A percentile compares a stretch with the other conserved stretches of the same genome.
Conservation (phyloP, 2,329 filamentous ascomycete species). For the Fusarium tanahbumbuense region DNA sequence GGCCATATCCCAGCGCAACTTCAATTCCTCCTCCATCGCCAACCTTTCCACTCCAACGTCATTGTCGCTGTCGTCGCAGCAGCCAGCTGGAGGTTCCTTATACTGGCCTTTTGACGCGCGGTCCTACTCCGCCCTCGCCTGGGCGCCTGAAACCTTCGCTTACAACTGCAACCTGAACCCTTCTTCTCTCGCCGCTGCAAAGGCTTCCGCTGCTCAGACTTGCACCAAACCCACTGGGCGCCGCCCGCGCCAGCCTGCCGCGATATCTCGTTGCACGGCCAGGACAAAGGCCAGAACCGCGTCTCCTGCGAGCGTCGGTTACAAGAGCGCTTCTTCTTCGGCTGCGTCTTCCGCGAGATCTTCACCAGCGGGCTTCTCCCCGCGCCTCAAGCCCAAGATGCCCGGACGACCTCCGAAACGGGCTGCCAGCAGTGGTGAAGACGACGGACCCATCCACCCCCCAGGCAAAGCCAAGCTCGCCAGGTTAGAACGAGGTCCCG, state of each 20-base stretch:
- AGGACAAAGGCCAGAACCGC: slow-evolving; percentile 32
- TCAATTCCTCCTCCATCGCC: slow-evolving; percentile 44
- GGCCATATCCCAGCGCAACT: slow-evolving; percentile 41
- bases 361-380: slow-evolving; percentile 33
- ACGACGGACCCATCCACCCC: slow-evolving; percentile 41
- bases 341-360: slow-evolving; percentile 22
- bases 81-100: slow-evolving; percentile 1
- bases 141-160: slow-evolving; percentile 36
- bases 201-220: slow-evolving; percentile 35
- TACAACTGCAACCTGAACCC: slow-evolving; percentile 23
- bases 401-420: slow-evolving; percentile 42
- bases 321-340: slow-evolving; percentile 24
- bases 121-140: slow-evolving; percentile 33
- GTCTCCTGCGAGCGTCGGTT: slow-evolving; percentile 13
- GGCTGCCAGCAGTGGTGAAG: slow-evolving; percentile 48
- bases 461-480: slow-evolving; percentile 61
- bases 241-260: slow-evolving; percentile 44
- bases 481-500: slow-evolving; percentile 59
- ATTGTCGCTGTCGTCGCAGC: slow-evolving; percentile 22
- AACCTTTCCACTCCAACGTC: slow-evolving; percentile 36
- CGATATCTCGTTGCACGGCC: slow-evolving; percentile 30
- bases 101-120: slow-evolving; percentile 39
- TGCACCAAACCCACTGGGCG: slow-evolving; percentile 35
- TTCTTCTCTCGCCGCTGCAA: slow-evolving; percentile 18
- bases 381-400: slow-evolving; percentile 41